Percentiles rank a stretch among this genome's conserved stretches.
These are phyloP conservation scores for Atalantia buxifolia DNA, from an alignment of 345 rosid genomes.

Conservation along the genomic window DNA sequence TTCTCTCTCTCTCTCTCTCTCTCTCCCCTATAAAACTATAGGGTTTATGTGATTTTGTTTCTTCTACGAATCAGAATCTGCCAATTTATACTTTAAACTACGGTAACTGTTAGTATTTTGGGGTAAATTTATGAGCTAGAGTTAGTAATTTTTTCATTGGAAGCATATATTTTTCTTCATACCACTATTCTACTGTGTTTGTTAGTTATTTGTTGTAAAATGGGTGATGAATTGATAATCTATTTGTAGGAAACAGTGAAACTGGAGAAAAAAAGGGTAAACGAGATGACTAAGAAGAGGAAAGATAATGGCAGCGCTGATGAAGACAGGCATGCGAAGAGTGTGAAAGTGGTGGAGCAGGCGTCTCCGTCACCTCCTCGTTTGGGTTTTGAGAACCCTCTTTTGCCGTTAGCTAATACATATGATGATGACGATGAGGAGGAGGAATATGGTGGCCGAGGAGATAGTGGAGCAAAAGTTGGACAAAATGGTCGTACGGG, in stretches of 20 bases:
- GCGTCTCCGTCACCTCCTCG: slow-evolving; percentile 36
- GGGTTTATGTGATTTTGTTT: not conserved
- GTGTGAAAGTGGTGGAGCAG: slow-evolving; percentile 38
- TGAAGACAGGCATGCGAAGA: slow-evolving; percentile 42
- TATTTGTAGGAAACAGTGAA: slow-evolving; percentile 6
- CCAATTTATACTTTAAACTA: not conserved
- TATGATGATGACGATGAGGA: slow-evolving; percentile 77
- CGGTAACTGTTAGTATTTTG: not conserved
- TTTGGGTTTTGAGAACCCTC: slow-evolving; percentile 55
- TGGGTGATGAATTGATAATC: not conserved
- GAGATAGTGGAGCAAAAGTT: not conserved
- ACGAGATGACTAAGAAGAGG: slow-evolving; percentile 38
- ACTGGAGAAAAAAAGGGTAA: slow-evolving; percentile 7
- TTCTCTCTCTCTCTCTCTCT: too few relatives aligned
- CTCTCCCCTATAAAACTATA: not conserved
- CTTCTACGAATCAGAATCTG: not conserved
- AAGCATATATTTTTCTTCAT: not conserved
- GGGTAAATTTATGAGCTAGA: not conserved
- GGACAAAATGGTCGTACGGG: slow-evolving; percentile 23
- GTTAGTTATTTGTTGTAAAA: not conserved
- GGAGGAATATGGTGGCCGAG: slow-evolving; percentile 25
- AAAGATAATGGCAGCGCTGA: slow-evolving; percentile 34
- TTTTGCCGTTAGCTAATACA: slow-evolving; percentile 52
- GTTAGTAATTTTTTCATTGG: not conserved
- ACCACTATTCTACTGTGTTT: not conserved